phyloP scores from a whole-genome alignment of 2,329 filamentous ascomycete species.

The Epichloe brachyelytri region DNA sequence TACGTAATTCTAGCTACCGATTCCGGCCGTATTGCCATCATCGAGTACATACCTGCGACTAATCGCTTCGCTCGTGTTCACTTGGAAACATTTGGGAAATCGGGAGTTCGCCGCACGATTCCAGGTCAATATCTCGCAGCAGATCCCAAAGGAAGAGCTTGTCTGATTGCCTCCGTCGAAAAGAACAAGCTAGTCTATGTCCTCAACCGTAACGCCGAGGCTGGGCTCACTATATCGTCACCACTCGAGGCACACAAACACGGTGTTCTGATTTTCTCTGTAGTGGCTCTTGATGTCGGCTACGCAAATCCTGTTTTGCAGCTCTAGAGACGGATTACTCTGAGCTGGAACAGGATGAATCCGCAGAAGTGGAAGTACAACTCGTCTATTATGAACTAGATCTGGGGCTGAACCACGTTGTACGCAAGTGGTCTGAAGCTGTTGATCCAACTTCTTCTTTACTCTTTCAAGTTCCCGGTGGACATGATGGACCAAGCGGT shows the following conservation, averaged over 20 bases:
- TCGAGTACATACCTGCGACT: slow-evolving; percentile 81
- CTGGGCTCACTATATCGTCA: slow-evolving; percentile 91
- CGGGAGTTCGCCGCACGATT: slow-evolving; percentile 80
- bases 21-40: slow-evolving; percentile 84
- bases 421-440: slow-evolving; percentile 87
- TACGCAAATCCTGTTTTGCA: slow-evolving; percentile 93
- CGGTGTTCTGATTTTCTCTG: slow-evolving; percentile 75
- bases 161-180: slow-evolving; percentile 83
- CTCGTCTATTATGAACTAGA: slow-evolving; percentile 97
- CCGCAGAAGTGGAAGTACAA: slow-evolving; percentile 76
- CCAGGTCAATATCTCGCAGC: slow-evolving; percentile 92
- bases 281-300: slow-evolving; percentile 82
- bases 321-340: slow-evolving; percentile 88
- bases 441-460: slow-evolving; percentile 83
- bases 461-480: slow-evolving; percentile 90
- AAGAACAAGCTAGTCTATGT: slow-evolving; percentile 99
- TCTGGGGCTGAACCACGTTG: slow-evolving; percentile 89
- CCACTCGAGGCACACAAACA: slow-evolving; percentile 92
- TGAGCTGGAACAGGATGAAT: slow-evolving; percentile 80
- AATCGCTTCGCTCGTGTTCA: slow-evolving; percentile 84
- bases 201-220: slow-evolving; percentile 86
- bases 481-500: slow-evolving; percentile 84
- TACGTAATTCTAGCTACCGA: slow-evolving; percentile 92
- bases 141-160: slow-evolving; percentile 90
- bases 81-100: slow-evolving; percentile 96